Base-by-base conservation (phyloP, 2,329 filamentous ascomycete species). In the Paramyrothecium roridum region DNA sequence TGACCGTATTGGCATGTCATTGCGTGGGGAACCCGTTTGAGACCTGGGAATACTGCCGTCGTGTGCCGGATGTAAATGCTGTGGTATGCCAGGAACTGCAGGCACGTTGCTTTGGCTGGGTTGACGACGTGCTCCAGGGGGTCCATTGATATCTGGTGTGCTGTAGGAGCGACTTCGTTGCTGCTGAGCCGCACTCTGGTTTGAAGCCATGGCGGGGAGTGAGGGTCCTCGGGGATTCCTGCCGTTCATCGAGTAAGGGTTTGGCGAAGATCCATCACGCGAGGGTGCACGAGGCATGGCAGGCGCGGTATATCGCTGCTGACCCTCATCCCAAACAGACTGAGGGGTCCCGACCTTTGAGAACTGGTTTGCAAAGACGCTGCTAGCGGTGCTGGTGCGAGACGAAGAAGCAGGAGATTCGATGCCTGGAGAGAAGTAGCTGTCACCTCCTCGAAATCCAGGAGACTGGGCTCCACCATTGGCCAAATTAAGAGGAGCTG, bases 351-450 rank as follows among this genome's bases (percentile, higher is more conserved):
- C 80, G 2, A 63, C 84, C 58, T 92, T 88, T 52, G 91, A 87
- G 66, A 96, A 96, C 2, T 86, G 85, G 60, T 81, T 67, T 1
- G 72, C 68, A 65, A 92, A 96, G 68, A 92, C 87, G 48, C 86
- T 85, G 45, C 90, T 91, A 6, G 90, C 82, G 1, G 85, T 85
- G 69, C 89, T 93, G 8, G 89, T 88, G 51, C 90, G 82, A 22
- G 88, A 88, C 10, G 26, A 43, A 16, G 88, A 91, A 47, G 86
- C 85, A 11, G 90, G 90, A 1, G 90, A 91, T 54, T 97, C 93
- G 34, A 81, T 83, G 2, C 88, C 82, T 0, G 95, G 95, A 1
- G 93, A 98, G 72, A 99, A 99, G 73, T 97, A 98, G 3, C 93
- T 97, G 56, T 92, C 91, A n/a, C 79, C 83, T 37, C 77, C 79